These are phyloP conservation scores for Vitis amurensis DNA, from an alignment of 164 flowering plant species.

Conservation along the genomic window DNA sequence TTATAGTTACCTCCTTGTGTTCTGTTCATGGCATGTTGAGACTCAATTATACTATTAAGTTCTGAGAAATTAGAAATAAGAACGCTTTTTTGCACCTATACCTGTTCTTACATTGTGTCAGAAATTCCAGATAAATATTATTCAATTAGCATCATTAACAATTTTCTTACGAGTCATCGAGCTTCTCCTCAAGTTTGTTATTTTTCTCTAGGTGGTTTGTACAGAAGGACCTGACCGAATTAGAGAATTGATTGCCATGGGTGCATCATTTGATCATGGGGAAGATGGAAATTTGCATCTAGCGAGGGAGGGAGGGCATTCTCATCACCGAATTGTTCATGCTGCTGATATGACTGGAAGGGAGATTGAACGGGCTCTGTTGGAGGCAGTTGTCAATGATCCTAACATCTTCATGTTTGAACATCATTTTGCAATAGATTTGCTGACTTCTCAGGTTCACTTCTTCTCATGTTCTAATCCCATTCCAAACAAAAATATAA, in stretches of 20 bases:
- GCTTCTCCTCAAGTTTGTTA: constrained; percentile 9
- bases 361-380: constrained; percentile 89
- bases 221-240: constrained; percentile 98
- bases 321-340: constrained; percentile 93
- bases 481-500: background rate
- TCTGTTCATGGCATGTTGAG: too few relatives aligned
- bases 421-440: constrained; percentile 93
- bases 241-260: constrained; percentile 87
- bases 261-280: constrained; percentile 98
- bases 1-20: too few relatives aligned
- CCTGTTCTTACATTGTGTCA: background rate
- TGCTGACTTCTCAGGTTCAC: constrained; percentile 83
- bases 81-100: too few relatives aligned
- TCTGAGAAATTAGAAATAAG: too few relatives aligned
- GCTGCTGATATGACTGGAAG: constrained; percentile 99
- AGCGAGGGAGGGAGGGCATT: constrained; percentile 96
- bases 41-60: too few relatives aligned
- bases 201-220: constrained; percentile 80
- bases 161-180: background rate
- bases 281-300: constrained; percentile 97
- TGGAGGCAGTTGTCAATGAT: constrained; percentile 76
- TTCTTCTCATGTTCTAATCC: background rate
- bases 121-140: background rate
- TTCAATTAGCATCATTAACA: background rate
- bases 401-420: constrained; percentile 76